Conservation (phyloP, 345 rosid genomes). For the Hibiscus trionum region DNA sequence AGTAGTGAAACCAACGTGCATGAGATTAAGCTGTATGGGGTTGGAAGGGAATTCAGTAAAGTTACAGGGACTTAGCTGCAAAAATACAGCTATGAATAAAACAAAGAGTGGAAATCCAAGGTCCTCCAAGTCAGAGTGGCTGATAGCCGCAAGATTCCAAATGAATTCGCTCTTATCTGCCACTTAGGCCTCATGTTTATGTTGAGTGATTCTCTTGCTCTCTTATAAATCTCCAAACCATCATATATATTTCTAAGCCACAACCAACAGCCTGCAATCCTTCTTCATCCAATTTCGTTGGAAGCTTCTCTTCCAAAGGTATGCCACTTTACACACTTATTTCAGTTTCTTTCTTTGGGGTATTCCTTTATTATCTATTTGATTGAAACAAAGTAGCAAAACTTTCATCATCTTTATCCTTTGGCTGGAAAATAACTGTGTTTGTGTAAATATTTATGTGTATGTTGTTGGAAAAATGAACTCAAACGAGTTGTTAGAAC, state of each 20-base stretch:
- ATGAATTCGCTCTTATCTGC: slow-evolving; percentile 57
- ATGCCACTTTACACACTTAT: background rate
- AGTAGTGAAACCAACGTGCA: background rate
- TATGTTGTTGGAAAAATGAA: no score
- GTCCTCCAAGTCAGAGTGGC: background rate
- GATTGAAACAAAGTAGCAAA: background rate
- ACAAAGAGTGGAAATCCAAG: background rate
- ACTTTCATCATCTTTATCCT: background rate
- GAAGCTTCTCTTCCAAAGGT: background rate
- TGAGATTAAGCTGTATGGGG: background rate
- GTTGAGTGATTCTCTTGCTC: slow-evolving; percentile 41
- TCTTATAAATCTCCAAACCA: slow-evolving; percentile 18
- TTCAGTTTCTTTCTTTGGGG: background rate
- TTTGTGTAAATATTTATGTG: no score
- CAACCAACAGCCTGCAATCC: background rate
- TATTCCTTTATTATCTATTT: background rate
- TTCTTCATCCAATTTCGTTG: background rate
- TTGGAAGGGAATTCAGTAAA: background rate
- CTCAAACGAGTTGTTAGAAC: no score
- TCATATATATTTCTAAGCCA: background rate
- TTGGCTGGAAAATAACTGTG: background rate
- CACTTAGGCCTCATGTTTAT: slow-evolving; percentile 16
- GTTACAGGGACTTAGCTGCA: background rate
- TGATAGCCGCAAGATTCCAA: slow-evolving; percentile 24
- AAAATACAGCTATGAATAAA: background rate